Conservation (phyloP, 2,329 filamentous ascomycete genomes). For the Xylaria sp. region DNA sequence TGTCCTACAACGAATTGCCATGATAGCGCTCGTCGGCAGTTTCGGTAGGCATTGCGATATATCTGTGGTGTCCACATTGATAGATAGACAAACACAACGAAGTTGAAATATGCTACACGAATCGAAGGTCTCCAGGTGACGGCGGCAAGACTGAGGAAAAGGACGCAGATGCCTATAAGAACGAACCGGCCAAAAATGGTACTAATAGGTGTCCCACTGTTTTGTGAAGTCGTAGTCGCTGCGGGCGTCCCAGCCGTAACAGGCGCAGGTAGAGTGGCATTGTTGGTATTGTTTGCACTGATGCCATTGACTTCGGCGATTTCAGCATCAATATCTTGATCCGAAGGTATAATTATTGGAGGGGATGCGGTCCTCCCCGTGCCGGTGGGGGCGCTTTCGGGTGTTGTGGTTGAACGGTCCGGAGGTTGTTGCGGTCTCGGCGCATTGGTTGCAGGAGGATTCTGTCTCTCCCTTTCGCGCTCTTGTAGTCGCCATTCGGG, state of each 20-base stretch:
- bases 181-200: conserved; percentile 67
- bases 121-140: conserved; percentile 67
- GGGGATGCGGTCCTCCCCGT: conserved; percentile 45
- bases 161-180: conserved; percentile 63
- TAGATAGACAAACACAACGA: conserved; percentile 78
- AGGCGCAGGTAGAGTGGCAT: conserved; percentile 46
- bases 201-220: conserved; percentile 58
- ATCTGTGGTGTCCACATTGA: conserved; percentile 96
- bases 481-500: conserved; percentile 61
- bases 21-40: conserved; percentile 88
- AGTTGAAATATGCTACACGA: conserved; percentile 68
- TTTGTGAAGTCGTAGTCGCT: conserved; percentile 44
- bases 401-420: conserved; percentile 34
- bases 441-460: conserved; percentile 39
- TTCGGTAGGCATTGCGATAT: conserved; percentile 86
- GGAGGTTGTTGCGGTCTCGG: conserved; percentile 36
- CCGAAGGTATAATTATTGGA: conserved; percentile 70
- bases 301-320: conserved; percentile 57
- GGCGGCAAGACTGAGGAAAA: conserved; percentile 69
- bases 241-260: conserved; percentile 46
- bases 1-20: conserved; percentile 93
- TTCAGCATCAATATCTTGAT: conserved; percentile 71
- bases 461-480: conserved; percentile 48
- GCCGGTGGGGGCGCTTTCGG: conserved; percentile 40
- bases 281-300: conserved; percentile 44